phyloP scores from a whole-genome alignment of 192 early-diverging fungal genomes.

The Entomortierella beljakovae region DNA sequence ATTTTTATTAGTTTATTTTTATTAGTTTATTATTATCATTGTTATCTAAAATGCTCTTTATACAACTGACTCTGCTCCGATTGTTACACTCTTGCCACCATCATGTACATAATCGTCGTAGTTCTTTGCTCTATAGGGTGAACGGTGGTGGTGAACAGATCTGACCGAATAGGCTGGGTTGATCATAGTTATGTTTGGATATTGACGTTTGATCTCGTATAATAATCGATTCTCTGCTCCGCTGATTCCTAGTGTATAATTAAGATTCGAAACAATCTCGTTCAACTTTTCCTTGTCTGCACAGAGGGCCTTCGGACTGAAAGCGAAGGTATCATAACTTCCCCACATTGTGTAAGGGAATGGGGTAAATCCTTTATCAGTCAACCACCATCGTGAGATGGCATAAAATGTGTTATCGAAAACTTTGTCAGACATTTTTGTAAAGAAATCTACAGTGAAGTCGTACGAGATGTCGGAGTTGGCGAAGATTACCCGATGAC shows the following conservation, averaged over 20 bases:
- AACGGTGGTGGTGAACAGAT: constrained; percentile 3
- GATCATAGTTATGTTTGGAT: neutral
- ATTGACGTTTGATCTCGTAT: constrained; percentile 16
- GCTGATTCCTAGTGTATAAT: constrained; percentile 11
- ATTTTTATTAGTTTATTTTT: no score
- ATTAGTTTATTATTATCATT: no score
- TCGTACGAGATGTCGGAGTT: constrained; percentile 26
- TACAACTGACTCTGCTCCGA: neutral
- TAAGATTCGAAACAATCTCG: constrained; percentile 10
- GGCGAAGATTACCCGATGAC: constrained; percentile 13
- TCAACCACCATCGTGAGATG: constrained; percentile 19
- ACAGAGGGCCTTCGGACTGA: constrained; percentile 5
- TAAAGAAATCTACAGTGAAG: constrained; percentile 18
- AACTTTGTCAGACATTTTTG: neutral
- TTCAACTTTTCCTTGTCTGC: constrained; percentile 11
- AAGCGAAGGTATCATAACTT: constrained; percentile 25
- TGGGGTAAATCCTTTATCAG: constrained; percentile 5
- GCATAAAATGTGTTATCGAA: constrained; percentile 23
- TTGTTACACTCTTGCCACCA: neutral
- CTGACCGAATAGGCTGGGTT: constrained; percentile 1
- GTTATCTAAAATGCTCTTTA: no score
- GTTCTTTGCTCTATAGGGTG: neutral
- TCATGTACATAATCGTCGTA: neutral
- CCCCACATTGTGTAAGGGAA: constrained; percentile 8
- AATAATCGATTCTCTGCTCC: constrained; percentile 21